Evolutionary conservation across 176 grass and related monocot genomes (phyloP), one percentile per base, ranked within the genome.

Genomic region (Carex kokanica): DNA sequence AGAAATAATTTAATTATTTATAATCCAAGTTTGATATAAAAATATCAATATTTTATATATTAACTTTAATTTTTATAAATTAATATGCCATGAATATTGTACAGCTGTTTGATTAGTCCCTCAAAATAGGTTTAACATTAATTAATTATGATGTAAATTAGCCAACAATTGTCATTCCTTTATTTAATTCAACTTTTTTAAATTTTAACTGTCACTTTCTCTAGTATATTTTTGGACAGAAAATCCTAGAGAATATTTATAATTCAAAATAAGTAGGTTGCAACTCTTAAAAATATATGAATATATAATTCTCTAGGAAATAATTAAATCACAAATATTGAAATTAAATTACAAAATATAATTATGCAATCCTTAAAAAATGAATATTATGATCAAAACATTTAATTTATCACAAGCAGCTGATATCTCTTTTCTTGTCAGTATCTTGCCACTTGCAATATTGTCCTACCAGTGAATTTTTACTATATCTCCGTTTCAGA

Each of bases 141-240:
- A n/a, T n/a, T n/a, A n/a, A n/a, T n/a, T n/a, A n/a, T 32, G 6
- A 67, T 36, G 21, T 18, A 18, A 70, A 70, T 1, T 38, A 38
- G 1, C 36, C 66, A 70, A 70, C 66, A 70, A 43, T 70, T 70
- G 1, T 16, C 6, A 62, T 43, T 20, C 5, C 4, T 66, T 32
- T 12, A 66, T 18, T 23, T 72, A 72, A 23, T 73, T 49, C 11
- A 73, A 51, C 10, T 73, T 73, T n/a, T 23, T 73, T 23, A 51
- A 49, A 1, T 14, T 54, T 77, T 55, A 77, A 77, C 6, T 77
- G 73, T 77, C 73, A 18, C 49, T 77, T 77, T 77, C 73, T 2
- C 0, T 3, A 31, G 4, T 54, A 54, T 27, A 23, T 77, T 77
- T 77, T 25, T 16, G 2, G 6, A 61, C 8, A 77, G 4, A 53